Evolutionary conservation across 768 basidiomycete species (phyloP).

Genomic region (Lactarius hengduanensis): DNA sequence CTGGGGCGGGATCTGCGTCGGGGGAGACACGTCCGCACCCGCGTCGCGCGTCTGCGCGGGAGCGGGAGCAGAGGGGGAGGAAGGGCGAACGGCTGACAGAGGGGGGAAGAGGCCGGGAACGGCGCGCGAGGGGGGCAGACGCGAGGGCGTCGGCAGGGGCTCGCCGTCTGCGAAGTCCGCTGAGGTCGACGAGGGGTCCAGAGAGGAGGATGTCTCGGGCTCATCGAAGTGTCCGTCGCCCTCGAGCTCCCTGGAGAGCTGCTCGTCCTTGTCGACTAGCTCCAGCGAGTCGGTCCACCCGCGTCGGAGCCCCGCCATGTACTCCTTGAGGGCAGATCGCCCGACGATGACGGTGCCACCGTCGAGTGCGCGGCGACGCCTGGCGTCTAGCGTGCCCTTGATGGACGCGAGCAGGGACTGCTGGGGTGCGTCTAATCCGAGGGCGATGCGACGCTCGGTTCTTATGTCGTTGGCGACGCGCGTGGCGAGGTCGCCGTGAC

Average conservation of each 20-base stretch:
- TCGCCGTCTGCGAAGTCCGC: constrained; percentile 36
- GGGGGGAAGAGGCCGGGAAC: constrained; percentile 33
- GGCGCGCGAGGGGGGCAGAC: constrained; percentile 37
- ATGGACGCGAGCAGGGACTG: constrained; percentile 49
- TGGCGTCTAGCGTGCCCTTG: constrained; percentile 50
- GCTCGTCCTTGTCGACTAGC: constrained; percentile 68
- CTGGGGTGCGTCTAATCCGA: constrained; percentile 59
- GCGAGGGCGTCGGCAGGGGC: constrained; percentile 44
- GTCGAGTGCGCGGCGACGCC: constrained; percentile 59
- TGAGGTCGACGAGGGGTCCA: constrained; percentile 24
- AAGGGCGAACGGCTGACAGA: constrained; percentile 32
- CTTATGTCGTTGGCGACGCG: constrained; percentile 73
- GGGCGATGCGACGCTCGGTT: constrained; percentile 60
- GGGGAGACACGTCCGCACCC: constrained; percentile 45
- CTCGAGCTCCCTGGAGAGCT: constrained; percentile 62
- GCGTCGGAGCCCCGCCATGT: constrained; percentile 77
- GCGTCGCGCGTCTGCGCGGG: constrained; percentile 30
- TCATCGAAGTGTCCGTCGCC: constrained; percentile 81
- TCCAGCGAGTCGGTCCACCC: constrained; percentile 81
- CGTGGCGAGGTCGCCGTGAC: constrained; percentile 82
- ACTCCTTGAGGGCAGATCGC: constrained; percentile 91
- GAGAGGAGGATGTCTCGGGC: constrained; percentile 37
- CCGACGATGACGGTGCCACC: constrained; percentile 88
- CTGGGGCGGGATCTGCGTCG: constrained; percentile 59
- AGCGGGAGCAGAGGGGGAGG: constrained; percentile 28